Conservation (phyloP, 345 rosid genomes). For the Salix caprea region DNA sequence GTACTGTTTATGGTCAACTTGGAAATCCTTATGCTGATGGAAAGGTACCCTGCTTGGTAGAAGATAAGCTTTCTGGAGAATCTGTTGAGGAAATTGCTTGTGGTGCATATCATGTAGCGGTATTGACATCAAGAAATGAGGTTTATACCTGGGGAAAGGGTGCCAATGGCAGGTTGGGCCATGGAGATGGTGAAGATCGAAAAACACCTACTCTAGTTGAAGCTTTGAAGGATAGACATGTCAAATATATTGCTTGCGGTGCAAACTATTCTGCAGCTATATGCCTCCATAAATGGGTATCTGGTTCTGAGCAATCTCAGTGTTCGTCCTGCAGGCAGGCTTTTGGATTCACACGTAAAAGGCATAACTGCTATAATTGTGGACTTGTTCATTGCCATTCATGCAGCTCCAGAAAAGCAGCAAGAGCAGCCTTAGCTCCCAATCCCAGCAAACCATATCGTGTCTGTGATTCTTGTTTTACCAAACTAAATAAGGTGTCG, state of each 20-base stretch:
- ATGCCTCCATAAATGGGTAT: slow-evolving; percentile 92
- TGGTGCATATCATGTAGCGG: slow-evolving; percentile 85
- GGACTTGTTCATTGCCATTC: slow-evolving; percentile 97
- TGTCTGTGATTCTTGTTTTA: slow-evolving; percentile 84
- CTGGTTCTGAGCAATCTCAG: slow-evolving; percentile 86
- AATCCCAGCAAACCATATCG: slow-evolving; percentile 84
- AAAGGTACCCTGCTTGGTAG: slow-evolving; percentile 67
- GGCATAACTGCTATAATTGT: slow-evolving; percentile 95
- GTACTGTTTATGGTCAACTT: slow-evolving; percentile 92
- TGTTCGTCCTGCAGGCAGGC: slow-evolving; percentile 92
- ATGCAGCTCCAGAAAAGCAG: slow-evolving; percentile 82
- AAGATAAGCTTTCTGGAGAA: slow-evolving; percentile 61
- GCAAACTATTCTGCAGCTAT: slow-evolving; percentile 79
- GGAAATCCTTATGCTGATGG: slow-evolving; percentile 83
- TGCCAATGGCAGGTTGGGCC: slow-evolving; percentile 95
- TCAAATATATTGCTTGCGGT: slow-evolving; percentile 79
- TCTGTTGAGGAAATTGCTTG: slow-evolving; percentile 82
- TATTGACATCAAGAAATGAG: slow-evolving; percentile 74
- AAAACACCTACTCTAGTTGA: slow-evolving; percentile 71
- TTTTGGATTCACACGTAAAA: slow-evolving; percentile 86
- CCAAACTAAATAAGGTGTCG: slow-evolving; percentile 62
- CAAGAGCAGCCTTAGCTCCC: slow-evolving; percentile 80
- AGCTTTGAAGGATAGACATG: slow-evolving; percentile 84
- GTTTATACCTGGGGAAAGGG: slow-evolving; percentile 97
- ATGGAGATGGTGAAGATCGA: slow-evolving; percentile 86